Conservation (phyloP, 2,329 filamentous ascomycete genomes). For the Endocalyx cinctus region DNA sequence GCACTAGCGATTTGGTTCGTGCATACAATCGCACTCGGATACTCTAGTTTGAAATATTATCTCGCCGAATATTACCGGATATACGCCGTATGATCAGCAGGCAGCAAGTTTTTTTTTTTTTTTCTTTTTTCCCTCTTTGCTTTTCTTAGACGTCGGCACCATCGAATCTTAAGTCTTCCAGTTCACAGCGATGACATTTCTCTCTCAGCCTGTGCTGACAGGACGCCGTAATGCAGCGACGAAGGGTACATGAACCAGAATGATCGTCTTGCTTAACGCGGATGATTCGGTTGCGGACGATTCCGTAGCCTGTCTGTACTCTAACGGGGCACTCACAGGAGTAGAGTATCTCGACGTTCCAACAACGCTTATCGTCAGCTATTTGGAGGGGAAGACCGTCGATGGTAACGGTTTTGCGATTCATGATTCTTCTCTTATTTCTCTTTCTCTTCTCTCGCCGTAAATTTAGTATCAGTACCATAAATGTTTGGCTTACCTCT, state of each 20-base stretch:
- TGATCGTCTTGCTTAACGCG: slow-evolving; percentile 13
- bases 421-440: no score
- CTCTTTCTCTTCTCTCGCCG: no score
- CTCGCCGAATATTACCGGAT: no score
- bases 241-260: slow-evolving; percentile 5
- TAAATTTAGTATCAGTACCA: no score
- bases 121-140: no score
- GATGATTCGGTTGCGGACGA: slow-evolving; percentile 4
- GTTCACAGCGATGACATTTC: slow-evolving; percentile 5
- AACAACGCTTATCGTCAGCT: slow-evolving; percentile 9
- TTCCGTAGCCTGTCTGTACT: neutral
- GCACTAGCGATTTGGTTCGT: no score
- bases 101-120: no score
- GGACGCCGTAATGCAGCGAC: slow-evolving; percentile 3
- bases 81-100: no score
- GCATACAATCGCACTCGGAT: no score
- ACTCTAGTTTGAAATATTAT: no score
- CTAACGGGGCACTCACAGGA: slow-evolving; percentile 9
- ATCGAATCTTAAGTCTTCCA: slow-evolving; percentile 4
- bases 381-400: slow-evolving; percentile 7
- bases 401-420: neutral
- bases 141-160: no score
- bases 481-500: no score
- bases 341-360: slow-evolving; percentile 9
- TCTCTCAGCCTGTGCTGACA: neutral